Percentiles rank a stretch among this genome's conserved stretches.
Evolutionary conservation across 2,329 filamentous ascomycete genomes (phyloP).

Genomic region (Neopestalotiopsis rosae): DNA sequence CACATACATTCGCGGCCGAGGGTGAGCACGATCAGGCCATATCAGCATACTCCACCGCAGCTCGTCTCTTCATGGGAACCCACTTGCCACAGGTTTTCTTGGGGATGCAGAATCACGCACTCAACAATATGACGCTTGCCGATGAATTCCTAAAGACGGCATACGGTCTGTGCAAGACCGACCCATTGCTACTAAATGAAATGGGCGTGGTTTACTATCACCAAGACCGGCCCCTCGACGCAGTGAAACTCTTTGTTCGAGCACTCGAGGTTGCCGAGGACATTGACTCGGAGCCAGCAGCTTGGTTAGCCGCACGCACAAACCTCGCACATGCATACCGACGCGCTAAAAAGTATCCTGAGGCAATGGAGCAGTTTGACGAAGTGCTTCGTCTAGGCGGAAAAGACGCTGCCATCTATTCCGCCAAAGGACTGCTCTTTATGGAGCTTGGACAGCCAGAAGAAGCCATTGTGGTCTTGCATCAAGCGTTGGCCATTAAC

Average conservation of each 20-base stretch:
- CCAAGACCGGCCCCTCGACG: slow-evolving; percentile 77
- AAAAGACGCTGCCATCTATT: slow-evolving; percentile 79
- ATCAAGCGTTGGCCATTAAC: slow-evolving; percentile 80
- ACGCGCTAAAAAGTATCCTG: slow-evolving; percentile 69
- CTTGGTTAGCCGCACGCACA: slow-evolving; percentile 83
- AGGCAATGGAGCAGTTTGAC: slow-evolving; percentile 82
- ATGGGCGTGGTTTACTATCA: slow-evolving; percentile 96
- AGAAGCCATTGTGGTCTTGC: slow-evolving; percentile 81
- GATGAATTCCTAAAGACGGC: slow-evolving; percentile 94
- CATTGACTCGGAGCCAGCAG: slow-evolving; percentile 80
- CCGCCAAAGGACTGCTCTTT: slow-evolving; percentile 82
- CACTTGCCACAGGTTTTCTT: slow-evolving; percentile 95
- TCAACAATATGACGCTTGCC: slow-evolving; percentile 93
- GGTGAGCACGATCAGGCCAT: slow-evolving; percentile 98
- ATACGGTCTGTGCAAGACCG: slow-evolving; percentile 80
- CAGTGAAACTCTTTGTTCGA: slow-evolving; percentile 77
- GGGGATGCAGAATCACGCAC: slow-evolving; percentile 96
- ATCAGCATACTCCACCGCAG: slow-evolving; percentile 94
- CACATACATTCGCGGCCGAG: slow-evolving; percentile 96
- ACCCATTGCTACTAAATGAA: slow-evolving; percentile 92
- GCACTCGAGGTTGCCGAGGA: slow-evolving; percentile 80
- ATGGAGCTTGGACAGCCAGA: slow-evolving; percentile 77
- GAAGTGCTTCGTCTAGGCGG: slow-evolving; percentile 83
- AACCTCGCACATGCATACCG: slow-evolving; percentile 91
- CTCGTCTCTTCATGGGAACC: slow-evolving; percentile 93